Evolutionary conservation across 495 filamentous ascomycete species (phyloP), one percentile per base, ranked within the genome.

Genomic region (Talaromyces nanjingensis): DNA sequence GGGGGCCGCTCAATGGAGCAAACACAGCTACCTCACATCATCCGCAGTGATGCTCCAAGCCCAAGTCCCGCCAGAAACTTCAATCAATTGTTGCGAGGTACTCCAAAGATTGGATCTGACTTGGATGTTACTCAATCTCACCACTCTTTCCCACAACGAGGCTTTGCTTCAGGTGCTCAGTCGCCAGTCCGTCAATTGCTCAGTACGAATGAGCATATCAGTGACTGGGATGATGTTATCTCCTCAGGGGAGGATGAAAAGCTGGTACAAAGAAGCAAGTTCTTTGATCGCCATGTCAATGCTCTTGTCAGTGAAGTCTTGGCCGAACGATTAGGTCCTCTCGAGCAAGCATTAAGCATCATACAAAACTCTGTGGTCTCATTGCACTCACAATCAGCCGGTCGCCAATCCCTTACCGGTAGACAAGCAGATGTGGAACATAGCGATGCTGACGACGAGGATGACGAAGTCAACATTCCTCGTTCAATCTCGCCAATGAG

Each of bases 371-470:
- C 82, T 18, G 72, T 97, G 56, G 79, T 75, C 58, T 76, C 78
- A 37, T 69, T 86, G 34, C 74, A 79, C 11, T 69, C 72, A n/a
- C 73, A 71, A 12, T 66, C 77, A 66, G 65, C 71, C 14, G 78
- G 69, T 60, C 67, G 74, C 52, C 71, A 74, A 59, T 72, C 75
- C 39, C 73, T 75, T 66, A 79, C 83, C 65, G 89, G 87, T 66
- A 71, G 84, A 18, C 89, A 88, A 56, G 82, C 80, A 9, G 86
- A 88, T 47, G 74, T 85, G 47, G 85, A 86, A 56, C 83, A 93
- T 56, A 96, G 92, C 64, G 94, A 97, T 75, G 94, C 93, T 2
- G 94, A 98, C 66, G 94, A 98, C 66, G 93, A 97, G 70, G 93
- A 96, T 68, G 91, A 96, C 25, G 68, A 77, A 24, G 65, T 73